Conservation (phyloP, 345 rosid species). For the Gossypium thurberi region DNA sequence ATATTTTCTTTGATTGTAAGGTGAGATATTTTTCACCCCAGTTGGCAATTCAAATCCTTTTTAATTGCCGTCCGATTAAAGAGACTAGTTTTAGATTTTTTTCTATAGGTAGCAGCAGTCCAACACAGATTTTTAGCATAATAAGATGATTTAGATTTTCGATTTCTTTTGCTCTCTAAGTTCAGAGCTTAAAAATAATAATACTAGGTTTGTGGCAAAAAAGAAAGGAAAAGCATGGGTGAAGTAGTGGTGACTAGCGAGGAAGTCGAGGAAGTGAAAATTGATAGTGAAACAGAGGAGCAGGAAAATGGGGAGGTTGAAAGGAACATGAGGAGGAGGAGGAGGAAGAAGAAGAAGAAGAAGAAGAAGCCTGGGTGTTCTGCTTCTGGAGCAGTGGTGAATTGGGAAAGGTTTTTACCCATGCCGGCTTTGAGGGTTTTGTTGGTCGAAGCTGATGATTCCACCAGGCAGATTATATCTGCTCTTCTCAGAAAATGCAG, state of each 20-base stretch:
- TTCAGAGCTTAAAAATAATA: neutral
- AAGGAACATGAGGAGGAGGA: neutral
- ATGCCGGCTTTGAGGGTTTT: conserved; percentile 61
- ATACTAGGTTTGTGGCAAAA: neutral
- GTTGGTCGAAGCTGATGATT: conserved; percentile 92
- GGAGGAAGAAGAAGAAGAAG: neutral
- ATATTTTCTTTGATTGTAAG: conserved; percentile 28
- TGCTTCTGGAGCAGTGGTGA: conserved; percentile 31
- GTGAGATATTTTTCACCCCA: conserved; percentile 17
- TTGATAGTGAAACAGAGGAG: conserved; percentile 1
- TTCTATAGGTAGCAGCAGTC: conserved; percentile 3
- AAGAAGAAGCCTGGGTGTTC: neutral
- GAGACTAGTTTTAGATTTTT: conserved; percentile 33
- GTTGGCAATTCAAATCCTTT: neutral
- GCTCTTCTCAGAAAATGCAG: conserved; percentile 88
- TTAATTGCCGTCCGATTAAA: conserved; percentile 28
- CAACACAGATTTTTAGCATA: neutral
- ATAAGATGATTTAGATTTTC: neutral
- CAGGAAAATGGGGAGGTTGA: conserved; percentile 8
- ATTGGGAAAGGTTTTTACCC: conserved; percentile 71
- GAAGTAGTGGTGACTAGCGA: conserved; percentile 34
- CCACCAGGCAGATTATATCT: conserved; percentile 78
- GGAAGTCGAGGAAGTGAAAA: conserved; percentile 29
- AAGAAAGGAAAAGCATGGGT: conserved; percentile 20
- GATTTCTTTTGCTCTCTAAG: neutral